Evolutionary conservation across 306 rosid species (phyloP), one percentile per base, ranked within the genome.

Genomic region (Crataegus laevigata): DNA sequence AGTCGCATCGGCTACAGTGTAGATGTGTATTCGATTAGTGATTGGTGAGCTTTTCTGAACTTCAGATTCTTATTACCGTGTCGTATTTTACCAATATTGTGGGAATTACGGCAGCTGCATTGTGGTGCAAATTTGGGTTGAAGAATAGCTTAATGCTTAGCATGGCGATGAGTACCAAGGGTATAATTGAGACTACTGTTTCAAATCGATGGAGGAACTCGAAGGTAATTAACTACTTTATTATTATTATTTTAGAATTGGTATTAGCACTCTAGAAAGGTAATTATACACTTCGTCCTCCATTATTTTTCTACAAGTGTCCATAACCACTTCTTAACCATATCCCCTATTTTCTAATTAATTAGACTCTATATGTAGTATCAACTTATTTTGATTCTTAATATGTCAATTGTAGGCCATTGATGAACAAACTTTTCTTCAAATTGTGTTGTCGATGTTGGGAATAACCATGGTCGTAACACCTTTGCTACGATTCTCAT

Each of bases 121-220:
- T 90, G 51, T 73, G 83, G 75, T 84, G 82, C 43, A 86, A 88
- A 71, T 79, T 90, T 83, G 88, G 88, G 2, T 57, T 90, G 17
- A 75, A 90, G 29, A 92, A 90, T 65, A 89, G 91, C 5, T 62
- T 89, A 50, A 71, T 88, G 65, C 90, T 93, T 54, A 83, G 93
- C 69, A 68, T 89, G 62, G 74, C 89, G 67, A 71, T 90, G 92
- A 90, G 86, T 80, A 76, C 78, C 84, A 89, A 87, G 88, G 94
- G 98, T 77, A 80, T 84, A 5, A 72, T 86, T 66, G 98, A 93
- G 70, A 65, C 90, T 68, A 74, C 79, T 40, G 0, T 76, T 71
- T 80, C 85, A 83, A n/a, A 64, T 32, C 19, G 34, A 75, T 72
- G 76, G 89, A 85, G 76, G 67, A 6, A 66, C 8, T 51, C 34